Percentiles rank a stretch among this genome's conserved stretches.
Evolutionary conservation across 2,329 filamentous ascomycete genomes (phyloP).

Genomic region (Proliferodiscus dingleyae): DNA sequence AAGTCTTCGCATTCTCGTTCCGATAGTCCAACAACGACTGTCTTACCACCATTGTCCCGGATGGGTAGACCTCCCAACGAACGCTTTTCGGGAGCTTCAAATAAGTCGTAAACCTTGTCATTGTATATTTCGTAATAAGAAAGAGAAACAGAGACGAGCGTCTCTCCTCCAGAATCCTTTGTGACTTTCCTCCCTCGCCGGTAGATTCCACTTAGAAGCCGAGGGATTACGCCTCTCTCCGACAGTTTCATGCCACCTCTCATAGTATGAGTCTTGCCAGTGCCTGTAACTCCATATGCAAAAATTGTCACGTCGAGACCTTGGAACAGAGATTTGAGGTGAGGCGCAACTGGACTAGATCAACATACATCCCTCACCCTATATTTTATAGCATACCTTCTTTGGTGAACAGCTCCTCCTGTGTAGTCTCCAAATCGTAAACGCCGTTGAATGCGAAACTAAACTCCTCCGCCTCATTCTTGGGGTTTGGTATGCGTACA

Average conservation of each 20-base stretch:
- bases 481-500: conserved; percentile 88
- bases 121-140: conserved; percentile 98
- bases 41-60: conserved; percentile 81
- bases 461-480: conserved; percentile 86
- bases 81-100: conserved; percentile 83
- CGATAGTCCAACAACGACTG: conserved; percentile 78
- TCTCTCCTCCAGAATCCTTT: conserved; percentile 70
- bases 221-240: conserved; percentile 82
- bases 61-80: conserved; percentile 69
- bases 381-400: conserved; percentile 58
- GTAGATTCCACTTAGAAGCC: conserved; percentile 80
- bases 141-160: conserved; percentile 67
- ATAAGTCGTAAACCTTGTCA: conserved; percentile 88
- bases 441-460: conserved; percentile 94
- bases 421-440: conserved; percentile 73
- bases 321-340: conserved; percentile 86
- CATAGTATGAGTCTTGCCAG: conserved; percentile 96
- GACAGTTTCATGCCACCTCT: conserved; percentile 81
- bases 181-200: conserved; percentile 77
- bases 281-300: conserved; percentile 89
- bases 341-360: conserved; percentile 65
- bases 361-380: conserved; percentile 6
- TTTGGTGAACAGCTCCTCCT: conserved; percentile 82
- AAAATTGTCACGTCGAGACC: conserved; percentile 87
- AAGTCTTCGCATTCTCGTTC: conserved; percentile 77